Conservation (phyloP, 2,329 filamentous ascomycete genomes). For the Phaeophleospora eucalypticola region DNA sequence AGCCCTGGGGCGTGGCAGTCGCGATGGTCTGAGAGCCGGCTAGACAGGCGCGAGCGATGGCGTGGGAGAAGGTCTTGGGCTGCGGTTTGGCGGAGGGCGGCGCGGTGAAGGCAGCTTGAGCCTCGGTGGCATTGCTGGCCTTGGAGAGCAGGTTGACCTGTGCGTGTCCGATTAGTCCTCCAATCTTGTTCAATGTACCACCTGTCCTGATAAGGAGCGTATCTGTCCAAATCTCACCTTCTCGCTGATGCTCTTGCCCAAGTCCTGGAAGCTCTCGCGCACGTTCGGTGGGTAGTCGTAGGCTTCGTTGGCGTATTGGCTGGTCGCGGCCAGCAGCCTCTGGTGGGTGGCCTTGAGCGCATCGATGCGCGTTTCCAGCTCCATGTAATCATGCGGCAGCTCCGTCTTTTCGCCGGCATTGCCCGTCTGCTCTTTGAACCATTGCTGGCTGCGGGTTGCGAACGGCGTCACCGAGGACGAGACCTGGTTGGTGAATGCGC, state of each 20-base stretch:
- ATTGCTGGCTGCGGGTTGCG: slow-evolving; percentile 90
- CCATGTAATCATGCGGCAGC: slow-evolving; percentile 94
- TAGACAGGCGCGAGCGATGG: slow-evolving; percentile 84
- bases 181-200: not conserved
- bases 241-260: slow-evolving; percentile 91
- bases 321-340: slow-evolving; percentile 94
- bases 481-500: slow-evolving; percentile 55
- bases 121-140: slow-evolving; percentile 82
- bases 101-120: slow-evolving; percentile 87
- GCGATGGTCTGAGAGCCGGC: slow-evolving; percentile 71
- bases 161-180: not conserved
- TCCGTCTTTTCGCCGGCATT: slow-evolving; percentile 93
- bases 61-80: slow-evolving; percentile 97
- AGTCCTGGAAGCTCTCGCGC: slow-evolving; percentile 94
- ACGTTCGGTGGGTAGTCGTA: slow-evolving; percentile 97
- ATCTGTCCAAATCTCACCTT: slow-evolving; percentile 61
- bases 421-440: slow-evolving; percentile 95
- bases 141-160: slow-evolving; percentile 68
- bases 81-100: slow-evolving; percentile 89
- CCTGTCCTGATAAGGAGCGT: not conserved
- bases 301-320: slow-evolving; percentile 84
- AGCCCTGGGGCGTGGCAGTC: slow-evolving; percentile 70
- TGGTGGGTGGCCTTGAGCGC: slow-evolving; percentile 94
- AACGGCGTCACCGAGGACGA: slow-evolving; percentile 88
- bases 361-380: slow-evolving; percentile 98